phyloP scores from a whole-genome alignment of 257 asterid genomes.

The Asclepias syriaca region DNA sequence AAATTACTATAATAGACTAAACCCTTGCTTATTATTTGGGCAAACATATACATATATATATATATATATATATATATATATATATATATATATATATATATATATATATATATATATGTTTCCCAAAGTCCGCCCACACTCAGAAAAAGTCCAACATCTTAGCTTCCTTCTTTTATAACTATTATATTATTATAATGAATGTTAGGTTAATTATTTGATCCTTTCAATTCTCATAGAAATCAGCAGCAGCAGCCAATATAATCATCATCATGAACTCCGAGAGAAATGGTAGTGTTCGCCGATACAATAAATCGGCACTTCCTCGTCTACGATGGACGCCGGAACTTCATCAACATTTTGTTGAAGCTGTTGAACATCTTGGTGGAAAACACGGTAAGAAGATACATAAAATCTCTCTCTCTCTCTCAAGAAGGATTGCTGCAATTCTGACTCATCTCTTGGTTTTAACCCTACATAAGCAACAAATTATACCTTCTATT shows the following conservation, averaged over 20 bases:
- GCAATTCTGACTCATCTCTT: no score
- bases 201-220: neutral
- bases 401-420: no score
- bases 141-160: constrained; percentile 12
- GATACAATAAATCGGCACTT: constrained; percentile 26
- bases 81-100: no score
- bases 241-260: neutral
- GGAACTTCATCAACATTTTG: constrained; percentile 31
- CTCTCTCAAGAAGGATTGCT: no score
- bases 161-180: neutral
- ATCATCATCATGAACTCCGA: neutral
- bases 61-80: no score
- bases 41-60: no score
- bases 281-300: constrained; percentile 17
- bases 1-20: no score
- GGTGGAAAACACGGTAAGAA: constrained; percentile 32
- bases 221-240: neutral
- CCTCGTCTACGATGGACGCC: constrained; percentile 38
- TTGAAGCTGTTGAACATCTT: constrained; percentile 27
- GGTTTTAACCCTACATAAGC: neutral
- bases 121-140: no score
- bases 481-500: no score
- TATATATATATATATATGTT: no score
- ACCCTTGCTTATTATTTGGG: no score
- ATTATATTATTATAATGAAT: neutral